phyloP scores from a whole-genome alignment of 2,329 filamentous ascomycete genomes.

The Paramyrothecium sp. region DNA sequence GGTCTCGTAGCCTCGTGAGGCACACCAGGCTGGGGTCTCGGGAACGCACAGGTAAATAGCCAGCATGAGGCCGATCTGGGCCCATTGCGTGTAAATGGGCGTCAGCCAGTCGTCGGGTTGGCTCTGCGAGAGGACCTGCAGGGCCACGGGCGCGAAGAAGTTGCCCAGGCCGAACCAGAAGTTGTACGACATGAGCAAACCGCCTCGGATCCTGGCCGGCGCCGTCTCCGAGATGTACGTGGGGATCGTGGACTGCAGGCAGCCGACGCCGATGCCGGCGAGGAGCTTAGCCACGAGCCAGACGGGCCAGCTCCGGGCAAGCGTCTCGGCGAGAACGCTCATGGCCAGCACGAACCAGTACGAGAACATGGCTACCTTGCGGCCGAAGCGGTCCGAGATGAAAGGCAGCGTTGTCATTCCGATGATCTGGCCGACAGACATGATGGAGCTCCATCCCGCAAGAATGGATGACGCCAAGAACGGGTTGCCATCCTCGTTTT shows the following conservation, averaged over 20 bases:
- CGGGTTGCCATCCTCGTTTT: not conserved
- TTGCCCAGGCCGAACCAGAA: conserved; percentile 41
- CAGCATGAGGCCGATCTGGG: conserved; percentile 36
- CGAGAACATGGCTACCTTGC: not conserved
- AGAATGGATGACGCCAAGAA: not conserved
- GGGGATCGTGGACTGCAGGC: not conserved
- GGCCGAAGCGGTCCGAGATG: not conserved
- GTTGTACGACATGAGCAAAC: conserved; percentile 34
- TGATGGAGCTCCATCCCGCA: not conserved
- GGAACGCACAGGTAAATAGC: conserved; percentile 34
- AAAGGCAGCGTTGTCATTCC: conserved; percentile 1
- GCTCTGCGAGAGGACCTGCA: conserved; percentile 27
- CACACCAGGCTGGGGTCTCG: conserved; percentile 35
- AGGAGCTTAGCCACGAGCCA: conserved; percentile 1
- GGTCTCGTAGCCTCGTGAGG: conserved; percentile 16
- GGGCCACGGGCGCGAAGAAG: conserved; percentile 37
- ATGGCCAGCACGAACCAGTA: conserved; percentile 1
- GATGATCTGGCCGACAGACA: not conserved
- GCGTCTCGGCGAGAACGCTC: not conserved
- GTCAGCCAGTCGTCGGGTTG: conserved; percentile 25
- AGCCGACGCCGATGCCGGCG: not conserved
- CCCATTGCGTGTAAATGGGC: conserved; percentile 42
- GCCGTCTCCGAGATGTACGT: conserved; percentile 1
- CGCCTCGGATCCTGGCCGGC: conserved; percentile 29
- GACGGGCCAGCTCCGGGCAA: not conserved